Percentiles rank a stretch among this genome's conserved stretches.
Evolutionary conservation across 805 yeast genomes (phyloP).

Genomic region (Saccharomycopsis fodiens): DNA sequence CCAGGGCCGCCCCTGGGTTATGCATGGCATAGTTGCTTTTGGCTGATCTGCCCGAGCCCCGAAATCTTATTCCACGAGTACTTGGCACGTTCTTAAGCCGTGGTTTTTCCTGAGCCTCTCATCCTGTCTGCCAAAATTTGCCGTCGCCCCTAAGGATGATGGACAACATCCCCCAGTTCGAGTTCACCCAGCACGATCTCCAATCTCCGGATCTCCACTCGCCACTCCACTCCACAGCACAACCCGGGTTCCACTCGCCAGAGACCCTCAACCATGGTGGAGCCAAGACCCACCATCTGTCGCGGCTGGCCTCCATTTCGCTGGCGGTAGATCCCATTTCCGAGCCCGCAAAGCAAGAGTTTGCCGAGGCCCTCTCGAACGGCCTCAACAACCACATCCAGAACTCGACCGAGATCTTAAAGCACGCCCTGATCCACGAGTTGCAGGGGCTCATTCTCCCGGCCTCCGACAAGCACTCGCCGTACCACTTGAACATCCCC

Average conservation of each 20-base stretch:
- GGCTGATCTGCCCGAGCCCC: too few species aligned
- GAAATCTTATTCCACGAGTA: too few species aligned
- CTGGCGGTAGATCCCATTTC: background rate
- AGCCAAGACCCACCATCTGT: too few species aligned
- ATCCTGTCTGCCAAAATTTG: too few species aligned
- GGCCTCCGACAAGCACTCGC: conserved; percentile 10
- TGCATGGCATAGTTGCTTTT: too few species aligned
- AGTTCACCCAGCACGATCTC: background rate
- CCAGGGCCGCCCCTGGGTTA: too few species aligned
- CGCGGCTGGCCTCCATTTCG: background rate
- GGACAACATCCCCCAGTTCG: background rate
- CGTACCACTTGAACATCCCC: conserved; percentile 15
- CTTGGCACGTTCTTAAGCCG: too few species aligned
- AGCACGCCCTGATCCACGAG: conserved; percentile 1
- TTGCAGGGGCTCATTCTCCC: conserved; percentile 12
- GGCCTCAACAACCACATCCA: background rate
- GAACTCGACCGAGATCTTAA: conserved; percentile 1
- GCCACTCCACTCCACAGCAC: too few species aligned
- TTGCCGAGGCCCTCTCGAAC: background rate
- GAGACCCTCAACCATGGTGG: background rate
- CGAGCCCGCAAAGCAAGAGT: background rate
- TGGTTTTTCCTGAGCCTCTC: too few species aligned
- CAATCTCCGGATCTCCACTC: too few species aligned
- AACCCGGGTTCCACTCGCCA: background rate
- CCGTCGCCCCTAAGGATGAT: too few species aligned